These are phyloP conservation scores for Calonectria pteridis DNA, from an alignment of 2,329 filamentous ascomycete genomes.

Conservation along the genomic window DNA sequence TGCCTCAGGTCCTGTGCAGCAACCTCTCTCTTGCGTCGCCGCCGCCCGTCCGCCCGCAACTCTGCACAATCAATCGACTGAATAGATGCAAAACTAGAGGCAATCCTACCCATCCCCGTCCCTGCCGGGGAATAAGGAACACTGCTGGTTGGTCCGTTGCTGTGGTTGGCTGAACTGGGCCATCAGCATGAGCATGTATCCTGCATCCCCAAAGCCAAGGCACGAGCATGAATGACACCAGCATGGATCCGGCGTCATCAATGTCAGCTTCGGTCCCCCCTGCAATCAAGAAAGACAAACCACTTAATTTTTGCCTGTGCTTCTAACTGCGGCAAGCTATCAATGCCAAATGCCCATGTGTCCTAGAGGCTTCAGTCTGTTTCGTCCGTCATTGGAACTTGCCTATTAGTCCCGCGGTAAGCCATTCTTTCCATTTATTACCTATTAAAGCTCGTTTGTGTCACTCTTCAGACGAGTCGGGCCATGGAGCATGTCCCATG, in stretches of 20 bases:
- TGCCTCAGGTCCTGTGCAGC: neutral
- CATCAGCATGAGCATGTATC: slow-evolving; percentile 10
- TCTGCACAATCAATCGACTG: slow-evolving; percentile 15
- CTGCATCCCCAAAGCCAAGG: slow-evolving; percentile 6
- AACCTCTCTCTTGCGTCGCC: neutral
- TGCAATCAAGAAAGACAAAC: slow-evolving; percentile 6
- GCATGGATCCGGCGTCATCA: slow-evolving; percentile 23
- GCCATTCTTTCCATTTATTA: slow-evolving; percentile 15
- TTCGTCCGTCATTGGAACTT: slow-evolving; percentile 18
- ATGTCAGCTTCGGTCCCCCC: slow-evolving; percentile 19
- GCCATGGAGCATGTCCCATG: slow-evolving; percentile 14
- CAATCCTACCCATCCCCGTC: slow-evolving; percentile 14
- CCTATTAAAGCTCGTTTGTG: slow-evolving; percentile 13
- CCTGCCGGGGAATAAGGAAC: slow-evolving; percentile 14
- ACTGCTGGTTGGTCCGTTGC: neutral
- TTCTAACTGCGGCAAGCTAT: slow-evolving; percentile 13
- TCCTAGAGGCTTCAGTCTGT: slow-evolving; percentile 6
- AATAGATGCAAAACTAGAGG: neutral
- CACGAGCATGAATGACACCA: slow-evolving; percentile 14
- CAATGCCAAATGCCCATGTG: slow-evolving; percentile 14
- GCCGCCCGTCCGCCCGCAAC: slow-evolving; percentile 8
- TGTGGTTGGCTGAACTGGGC: slow-evolving; percentile 12
- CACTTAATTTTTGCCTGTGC: slow-evolving; percentile 10
- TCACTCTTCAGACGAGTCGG: slow-evolving; percentile 18
- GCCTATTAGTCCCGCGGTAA: slow-evolving; percentile 8